Evolutionary conservation across 2,329 filamentous ascomycete genomes (phyloP).

Genomic region (Pseudogymnoascus sp.): DNA sequence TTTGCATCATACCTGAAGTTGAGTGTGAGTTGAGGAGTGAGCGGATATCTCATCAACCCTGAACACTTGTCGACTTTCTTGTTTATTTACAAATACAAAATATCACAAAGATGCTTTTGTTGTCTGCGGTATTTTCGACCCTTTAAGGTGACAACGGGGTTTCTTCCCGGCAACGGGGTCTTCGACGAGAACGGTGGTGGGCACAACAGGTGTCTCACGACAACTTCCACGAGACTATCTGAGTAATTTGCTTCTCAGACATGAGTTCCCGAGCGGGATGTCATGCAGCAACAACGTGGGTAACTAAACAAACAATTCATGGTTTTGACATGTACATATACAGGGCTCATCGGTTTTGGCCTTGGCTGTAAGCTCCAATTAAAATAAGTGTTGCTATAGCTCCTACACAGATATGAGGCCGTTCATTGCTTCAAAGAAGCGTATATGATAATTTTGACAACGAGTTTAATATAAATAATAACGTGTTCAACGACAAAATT

Average conservation of each 20-base stretch:
- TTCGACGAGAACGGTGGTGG: slow-evolving; percentile 2
- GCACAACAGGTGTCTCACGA: background rate
- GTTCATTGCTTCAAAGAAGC: background rate
- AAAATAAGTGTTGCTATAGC: background rate
- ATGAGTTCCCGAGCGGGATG: background rate
- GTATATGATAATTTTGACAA: background rate
- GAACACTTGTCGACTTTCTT: background rate
- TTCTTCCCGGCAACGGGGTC: slow-evolving; percentile 1
- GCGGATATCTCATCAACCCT: background rate
- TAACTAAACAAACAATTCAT: background rate
- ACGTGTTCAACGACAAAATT: background rate
- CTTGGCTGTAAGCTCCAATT: background rate
- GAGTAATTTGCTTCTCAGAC: background rate
- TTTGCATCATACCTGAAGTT: background rate
- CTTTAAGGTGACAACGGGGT: slow-evolving; percentile 1
- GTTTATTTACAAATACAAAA: background rate
- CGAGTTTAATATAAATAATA: background rate
- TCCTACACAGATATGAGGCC: background rate
- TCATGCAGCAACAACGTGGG: background rate
- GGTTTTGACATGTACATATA: background rate
- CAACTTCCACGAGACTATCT: background rate
- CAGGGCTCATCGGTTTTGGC: background rate
- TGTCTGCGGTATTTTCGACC: background rate
- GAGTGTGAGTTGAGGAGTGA: too few species aligned
- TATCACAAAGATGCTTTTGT: background rate